These are phyloP conservation scores for Rhizomucor miehei DNA, from an alignment of 371 early-diverging fungal species.

Conservation along the genomic window DNA sequence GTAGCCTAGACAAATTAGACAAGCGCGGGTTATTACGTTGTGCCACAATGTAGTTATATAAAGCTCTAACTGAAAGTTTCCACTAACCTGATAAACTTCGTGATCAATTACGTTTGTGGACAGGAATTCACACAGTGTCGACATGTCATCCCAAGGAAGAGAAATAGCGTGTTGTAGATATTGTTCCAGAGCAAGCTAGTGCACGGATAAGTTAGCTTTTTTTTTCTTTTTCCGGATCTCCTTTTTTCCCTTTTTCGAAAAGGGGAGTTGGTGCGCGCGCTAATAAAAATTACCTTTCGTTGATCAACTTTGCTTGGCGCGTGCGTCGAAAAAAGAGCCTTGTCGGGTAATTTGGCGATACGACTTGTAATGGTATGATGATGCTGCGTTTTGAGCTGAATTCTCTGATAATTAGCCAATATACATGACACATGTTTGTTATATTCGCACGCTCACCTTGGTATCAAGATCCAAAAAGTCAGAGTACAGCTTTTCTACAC, in stretches of 20 bases:
- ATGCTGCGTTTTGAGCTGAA: slow-evolving; percentile 50
- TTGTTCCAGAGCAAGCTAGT: slow-evolving; percentile 66
- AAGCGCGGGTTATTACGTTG: slow-evolving; percentile 3
- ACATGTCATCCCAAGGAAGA: slow-evolving; percentile 57
- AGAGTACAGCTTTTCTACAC: slow-evolving; percentile 80
- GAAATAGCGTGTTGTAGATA: slow-evolving; percentile 70
- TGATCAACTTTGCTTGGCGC: slow-evolving; percentile 74
- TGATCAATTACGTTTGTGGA: slow-evolving; percentile 64
- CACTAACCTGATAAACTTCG: slow-evolving; percentile 20
- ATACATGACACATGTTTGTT: neutral
- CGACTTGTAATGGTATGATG: slow-evolving; percentile 44
- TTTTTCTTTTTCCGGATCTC: neutral
- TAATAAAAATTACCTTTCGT: slow-evolving; percentile 46
- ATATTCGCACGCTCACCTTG: slow-evolving; percentile 58
- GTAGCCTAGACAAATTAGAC: slow-evolving; percentile 7
- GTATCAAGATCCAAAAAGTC: slow-evolving; percentile 81
- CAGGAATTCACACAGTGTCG: slow-evolving; percentile 75
- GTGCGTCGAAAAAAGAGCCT: slow-evolving; percentile 71
- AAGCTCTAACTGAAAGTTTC: too few species aligned
- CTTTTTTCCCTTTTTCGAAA: neutral
- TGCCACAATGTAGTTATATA: slow-evolving; percentile 7
- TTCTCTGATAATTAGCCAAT: neutral
- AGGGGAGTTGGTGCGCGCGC: neutral
- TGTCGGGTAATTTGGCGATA: slow-evolving; percentile 80
- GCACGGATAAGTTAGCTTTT: neutral